Base-by-base conservation (phyloP, 805 yeast genomes). In the Alloascoidea hylecoeti region DNA sequence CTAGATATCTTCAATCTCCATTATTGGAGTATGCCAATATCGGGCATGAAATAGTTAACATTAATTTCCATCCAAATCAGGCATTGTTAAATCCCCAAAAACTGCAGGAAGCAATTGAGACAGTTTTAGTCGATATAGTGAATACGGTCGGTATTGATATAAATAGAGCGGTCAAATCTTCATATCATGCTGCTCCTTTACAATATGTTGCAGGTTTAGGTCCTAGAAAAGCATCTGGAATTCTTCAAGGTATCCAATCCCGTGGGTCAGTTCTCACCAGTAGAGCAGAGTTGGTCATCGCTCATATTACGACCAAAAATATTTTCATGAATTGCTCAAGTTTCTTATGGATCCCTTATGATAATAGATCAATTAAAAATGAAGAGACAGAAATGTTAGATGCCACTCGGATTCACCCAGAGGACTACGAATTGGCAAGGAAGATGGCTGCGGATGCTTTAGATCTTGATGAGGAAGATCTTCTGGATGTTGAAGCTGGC, bases 401-500 rank as follows among this genome's bases (percentile, higher is more conserved):
- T 56, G 88, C 92, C 37, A 92, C 98, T 0, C 73, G 98, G 61
- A 86, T 92, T 35, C 99, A 92, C 50, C 97, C 97, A 4, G 97
- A 92, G 58, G 99, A 92, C 60, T 92, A 92, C 55, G 95, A 84
- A 45, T 67, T 92, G 47, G 97, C 96, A 2, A 74, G 92, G 37
- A 92, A 92, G 56, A 92, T 92, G 88, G 97, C 96, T 4, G 92
- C 95, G 1, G 98, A 92, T 63, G 97, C 98, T 2, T 68, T 92
- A 46, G 98, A 89, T 54, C 70, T 88, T 45, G 96, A 86, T 49
- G 98, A 94, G 50, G 97, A 89, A 56, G 95, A 86, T 46, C 66
- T 83, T 50, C 79, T 77, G 2, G 88, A 79, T 40, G 56, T 78
- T 35, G 88, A 84, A 51, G 79, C 76, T 43, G 81, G 79, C 42